Evolutionary conservation across 2,329 filamentous ascomycete species (phyloP).

Genomic region (Metarhizium rileyi): DNA sequence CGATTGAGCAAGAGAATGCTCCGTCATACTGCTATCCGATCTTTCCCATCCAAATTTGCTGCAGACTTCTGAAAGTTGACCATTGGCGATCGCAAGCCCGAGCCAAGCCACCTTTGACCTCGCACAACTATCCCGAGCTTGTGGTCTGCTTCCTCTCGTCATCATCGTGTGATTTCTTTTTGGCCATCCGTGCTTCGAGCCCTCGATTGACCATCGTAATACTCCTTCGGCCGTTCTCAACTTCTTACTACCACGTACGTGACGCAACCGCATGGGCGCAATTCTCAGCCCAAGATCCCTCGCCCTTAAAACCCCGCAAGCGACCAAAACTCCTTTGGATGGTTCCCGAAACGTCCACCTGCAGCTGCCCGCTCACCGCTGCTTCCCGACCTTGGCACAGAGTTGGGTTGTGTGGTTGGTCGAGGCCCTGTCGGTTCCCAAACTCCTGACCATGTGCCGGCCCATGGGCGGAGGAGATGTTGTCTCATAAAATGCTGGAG

Average conservation of each 20-base stretch:
- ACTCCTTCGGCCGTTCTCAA: background rate
- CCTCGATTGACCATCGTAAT: background rate
- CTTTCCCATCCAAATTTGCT: background rate
- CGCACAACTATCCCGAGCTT: background rate
- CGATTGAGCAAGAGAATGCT: background rate
- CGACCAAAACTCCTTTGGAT: background rate
- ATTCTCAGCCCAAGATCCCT: background rate
- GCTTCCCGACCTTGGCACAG: background rate
- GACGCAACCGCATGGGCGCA: background rate
- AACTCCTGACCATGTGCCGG: background rate
- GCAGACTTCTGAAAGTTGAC: background rate
- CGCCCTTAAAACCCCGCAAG: conserved; percentile 1
- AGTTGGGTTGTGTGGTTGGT: background rate
- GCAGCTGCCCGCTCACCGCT: conserved; percentile 6
- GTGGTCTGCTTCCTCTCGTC: background rate
- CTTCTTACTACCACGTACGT: background rate
- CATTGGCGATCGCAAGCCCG: too few species aligned
- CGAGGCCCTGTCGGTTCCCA: background rate
- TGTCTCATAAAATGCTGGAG: background rate
- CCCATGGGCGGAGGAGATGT: background rate
- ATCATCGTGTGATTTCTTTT: background rate
- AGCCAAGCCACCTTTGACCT: background rate
- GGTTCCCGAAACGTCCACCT: background rate
- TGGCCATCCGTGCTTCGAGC: background rate
- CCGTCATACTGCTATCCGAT: background rate